These are phyloP conservation scores for Diplodia seriata DNA, from an alignment of 2,329 filamentous ascomycete genomes.

Conservation along the genomic window DNA sequence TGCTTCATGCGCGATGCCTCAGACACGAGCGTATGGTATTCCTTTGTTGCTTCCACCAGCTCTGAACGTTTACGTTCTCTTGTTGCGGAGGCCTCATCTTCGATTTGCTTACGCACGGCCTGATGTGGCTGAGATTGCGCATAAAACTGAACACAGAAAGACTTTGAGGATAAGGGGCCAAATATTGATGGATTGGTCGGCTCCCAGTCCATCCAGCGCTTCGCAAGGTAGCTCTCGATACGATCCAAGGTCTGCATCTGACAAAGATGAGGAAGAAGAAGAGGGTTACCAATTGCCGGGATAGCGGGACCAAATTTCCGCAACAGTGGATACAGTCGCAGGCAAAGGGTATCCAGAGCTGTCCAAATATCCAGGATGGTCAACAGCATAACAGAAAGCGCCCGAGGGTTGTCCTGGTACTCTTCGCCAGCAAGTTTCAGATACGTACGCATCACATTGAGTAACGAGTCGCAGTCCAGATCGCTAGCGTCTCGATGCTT, in stretches of 20 bases:
- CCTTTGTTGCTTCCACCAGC: slow-evolving; percentile 32
- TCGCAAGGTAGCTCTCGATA: slow-evolving; percentile 58
- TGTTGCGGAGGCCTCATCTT: slow-evolving; percentile 44
- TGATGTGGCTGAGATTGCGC: slow-evolving; percentile 54
- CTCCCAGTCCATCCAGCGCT: slow-evolving; percentile 40
- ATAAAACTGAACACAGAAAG: slow-evolving; percentile 43
- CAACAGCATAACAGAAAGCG: slow-evolving; percentile 62
- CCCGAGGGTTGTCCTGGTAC: slow-evolving; percentile 56
- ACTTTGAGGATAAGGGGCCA: slow-evolving; percentile 57
- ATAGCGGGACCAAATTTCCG: slow-evolving; percentile 58
- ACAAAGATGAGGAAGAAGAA: slow-evolving; percentile 53
- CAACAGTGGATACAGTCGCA: slow-evolving; percentile 51
- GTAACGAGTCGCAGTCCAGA: slow-evolving; percentile 40
- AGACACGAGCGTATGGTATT: slow-evolving; percentile 36
- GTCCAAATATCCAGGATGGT: slow-evolving; percentile 66
- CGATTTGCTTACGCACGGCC: slow-evolving; percentile 47
- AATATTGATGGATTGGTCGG: slow-evolving; percentile 47
- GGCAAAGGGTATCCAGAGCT: slow-evolving; percentile 59
- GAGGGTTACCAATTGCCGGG: slow-evolving; percentile 50
- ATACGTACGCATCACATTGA: slow-evolving; percentile 36
- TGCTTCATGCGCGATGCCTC: background rate
- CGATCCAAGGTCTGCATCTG: slow-evolving; percentile 56
- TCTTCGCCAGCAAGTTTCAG: background rate
- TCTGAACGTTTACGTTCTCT: slow-evolving; percentile 39
- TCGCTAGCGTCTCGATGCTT: slow-evolving; percentile 36